Evolutionary conservation across 495 filamentous ascomycete species (phyloP).

Genomic region (Hyaloscypha variabilis): DNA sequence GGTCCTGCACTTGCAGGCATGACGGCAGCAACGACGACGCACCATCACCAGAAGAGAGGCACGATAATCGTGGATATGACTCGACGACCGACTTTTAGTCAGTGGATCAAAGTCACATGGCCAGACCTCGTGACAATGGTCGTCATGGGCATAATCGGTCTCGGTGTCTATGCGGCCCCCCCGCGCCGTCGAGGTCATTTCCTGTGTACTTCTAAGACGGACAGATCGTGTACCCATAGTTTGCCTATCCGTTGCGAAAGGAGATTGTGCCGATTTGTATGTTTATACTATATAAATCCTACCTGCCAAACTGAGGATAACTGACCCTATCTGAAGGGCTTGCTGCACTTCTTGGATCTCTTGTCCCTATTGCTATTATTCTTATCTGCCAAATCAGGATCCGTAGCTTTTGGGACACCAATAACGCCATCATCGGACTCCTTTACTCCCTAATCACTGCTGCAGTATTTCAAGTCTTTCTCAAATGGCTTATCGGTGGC

Average conservation of each 20-base stretch:
- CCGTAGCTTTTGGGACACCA: slow-evolving; percentile 67
- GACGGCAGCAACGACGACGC: slow-evolving; percentile 1
- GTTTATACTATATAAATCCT: too few species aligned
- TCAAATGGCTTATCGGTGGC: slow-evolving; percentile 42
- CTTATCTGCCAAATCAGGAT: slow-evolving; percentile 59
- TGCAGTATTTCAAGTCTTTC: slow-evolving; percentile 56
- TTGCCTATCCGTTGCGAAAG: slow-evolving; percentile 62
- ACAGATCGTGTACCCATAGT: slow-evolving; percentile 60
- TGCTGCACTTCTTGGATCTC: slow-evolving; percentile 54
- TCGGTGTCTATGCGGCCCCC: slow-evolving; percentile 60
- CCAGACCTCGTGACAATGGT: slow-evolving; percentile 61
- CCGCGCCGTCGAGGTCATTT: slow-evolving; percentile 42
- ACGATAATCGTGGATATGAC: slow-evolving; percentile 39
- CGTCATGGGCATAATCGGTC: slow-evolving; percentile 55
- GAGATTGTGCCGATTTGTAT: slow-evolving; percentile 63
- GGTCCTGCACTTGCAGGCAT: not conserved
- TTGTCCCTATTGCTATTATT: slow-evolving; percentile 61
- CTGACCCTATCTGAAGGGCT: slow-evolving; percentile 21
- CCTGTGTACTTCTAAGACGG: slow-evolving; percentile 60
- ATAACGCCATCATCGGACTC: slow-evolving; percentile 63
- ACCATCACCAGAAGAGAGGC: slow-evolving; percentile 18
- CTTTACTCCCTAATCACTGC: slow-evolving; percentile 62
- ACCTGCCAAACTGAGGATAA: too few species aligned
- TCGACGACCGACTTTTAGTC: slow-evolving; percentile 47
- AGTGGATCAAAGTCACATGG: slow-evolving; percentile 60